phyloP scores from a whole-genome alignment of 1,284 basidiomycete genomes.

The Leucoagaricus sp. region DNA sequence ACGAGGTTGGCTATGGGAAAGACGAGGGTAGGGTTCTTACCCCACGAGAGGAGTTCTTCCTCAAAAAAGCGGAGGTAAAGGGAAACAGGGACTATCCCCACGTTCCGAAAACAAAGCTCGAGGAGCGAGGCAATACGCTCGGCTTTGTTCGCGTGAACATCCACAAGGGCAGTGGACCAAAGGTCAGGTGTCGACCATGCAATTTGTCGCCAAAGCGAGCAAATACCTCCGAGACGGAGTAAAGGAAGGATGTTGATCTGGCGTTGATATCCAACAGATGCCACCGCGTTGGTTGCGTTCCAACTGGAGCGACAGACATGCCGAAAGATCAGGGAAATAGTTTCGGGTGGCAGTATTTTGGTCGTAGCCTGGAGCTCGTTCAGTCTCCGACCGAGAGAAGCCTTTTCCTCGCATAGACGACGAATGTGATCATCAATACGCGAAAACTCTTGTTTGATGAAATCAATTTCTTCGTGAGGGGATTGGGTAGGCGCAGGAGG shows the following conservation, averaged over 20 bases:
- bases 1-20: not conserved
- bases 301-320: not conserved
- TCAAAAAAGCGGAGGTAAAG: not conserved
- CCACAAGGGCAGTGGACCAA: not conserved
- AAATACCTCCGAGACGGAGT: conserved; percentile 5
- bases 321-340: not conserved
- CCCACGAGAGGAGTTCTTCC: not conserved
- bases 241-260: not conserved
- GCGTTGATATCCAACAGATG: not conserved
- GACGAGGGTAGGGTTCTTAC: not conserved
- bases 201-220: conserved; percentile 6
- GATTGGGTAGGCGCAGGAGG: not conserved
- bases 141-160: not conserved
- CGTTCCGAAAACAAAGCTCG: not conserved
- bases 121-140: not conserved
- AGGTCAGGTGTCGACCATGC: conserved; percentile 8
- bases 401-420: not conserved
- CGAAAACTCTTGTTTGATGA: not conserved
- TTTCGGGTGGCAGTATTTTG: conserved; percentile 2
- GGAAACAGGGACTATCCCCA: not conserved
- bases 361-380: not conserved
- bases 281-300: not conserved
- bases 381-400: not conserved
- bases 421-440: conserved; percentile 1
- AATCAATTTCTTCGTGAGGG: not conserved